Base-by-base conservation (phyloP, 2,329 filamentous ascomycete species). In the Cladosporium sp. region DNA sequence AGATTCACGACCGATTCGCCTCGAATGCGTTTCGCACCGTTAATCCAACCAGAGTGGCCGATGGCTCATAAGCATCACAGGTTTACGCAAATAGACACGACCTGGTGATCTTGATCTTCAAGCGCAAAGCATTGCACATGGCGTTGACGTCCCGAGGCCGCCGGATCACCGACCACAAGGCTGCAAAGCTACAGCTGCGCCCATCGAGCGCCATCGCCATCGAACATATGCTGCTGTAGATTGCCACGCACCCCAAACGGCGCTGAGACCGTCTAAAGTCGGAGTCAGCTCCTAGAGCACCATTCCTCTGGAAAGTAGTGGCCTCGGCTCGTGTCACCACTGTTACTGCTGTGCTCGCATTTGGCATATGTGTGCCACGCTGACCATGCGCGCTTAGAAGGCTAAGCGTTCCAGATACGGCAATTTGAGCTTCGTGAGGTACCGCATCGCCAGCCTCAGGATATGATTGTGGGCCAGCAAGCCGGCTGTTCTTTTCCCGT, bases 251-350 rank as follows among this genome's bases (percentile, higher is more conserved):
- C 30, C 28, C 5, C 37, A 43, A 15, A 25, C 19, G 9, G 19
- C 42, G 19, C 14, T 25, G 5, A 5, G 25, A 30, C 15, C 43
- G 25, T 47, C 43, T 30, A 22, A 15, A 11, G 7, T 42, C 37
- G 51, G 51, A 52, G 51, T 40, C 22, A 22, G 36, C 51, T 52
- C 51, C 51, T 52, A 52, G 22, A 40, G 51, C 51, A 52, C 50
- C 20, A 36, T 17, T 12, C 2, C 30, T 34, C 11, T 11, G 30
- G 8, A 34, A 12, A 34, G 30, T 9, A 9, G 30, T 34, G 30
- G 30, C 11, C 30, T 34, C 30, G 30, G 30, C 30, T 34, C 8
- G 30, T 11, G 30, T 3, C 30, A 12, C 11, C 30, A 12, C 30
- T 34, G 30, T 12, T 34, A 12, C 30, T 34, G 30, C 30, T 34